phyloP scores from a whole-genome alignment of 208 protist species.

The Sergeia podlipaevii region DNA sequence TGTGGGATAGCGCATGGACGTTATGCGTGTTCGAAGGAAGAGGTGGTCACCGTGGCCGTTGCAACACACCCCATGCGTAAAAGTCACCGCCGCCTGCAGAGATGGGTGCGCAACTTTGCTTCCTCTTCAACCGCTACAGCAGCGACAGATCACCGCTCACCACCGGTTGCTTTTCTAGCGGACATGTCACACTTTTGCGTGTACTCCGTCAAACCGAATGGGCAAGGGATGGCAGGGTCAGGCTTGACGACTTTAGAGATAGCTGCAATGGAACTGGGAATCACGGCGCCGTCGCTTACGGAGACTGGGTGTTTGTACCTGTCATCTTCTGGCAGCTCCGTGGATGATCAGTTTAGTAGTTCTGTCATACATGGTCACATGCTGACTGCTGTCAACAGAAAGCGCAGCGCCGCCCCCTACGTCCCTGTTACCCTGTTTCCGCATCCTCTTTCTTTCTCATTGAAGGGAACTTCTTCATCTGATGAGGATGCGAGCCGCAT shows the following conservation, averaged over 20 bases:
- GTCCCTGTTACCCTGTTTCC: constrained; percentile 6
- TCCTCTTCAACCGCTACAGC: not conserved
- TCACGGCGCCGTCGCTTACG: no score
- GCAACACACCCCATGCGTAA: constrained; percentile 25
- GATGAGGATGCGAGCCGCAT: no score
- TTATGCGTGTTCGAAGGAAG: not conserved
- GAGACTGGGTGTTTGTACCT: no score
- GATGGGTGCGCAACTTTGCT: constrained; percentile 35
- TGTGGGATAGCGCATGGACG: not conserved
- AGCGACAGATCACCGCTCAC: constrained; percentile 1
- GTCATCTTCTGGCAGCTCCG: no score
- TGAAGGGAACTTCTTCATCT: no score
- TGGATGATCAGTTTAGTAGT: no score
- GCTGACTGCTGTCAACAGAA: constrained; percentile 23
- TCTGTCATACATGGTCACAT: constrained; percentile 54
- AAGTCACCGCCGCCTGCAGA: constrained; percentile 57
- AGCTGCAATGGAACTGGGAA: no score
- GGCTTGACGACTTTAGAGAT: not conserved
- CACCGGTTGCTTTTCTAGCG: constrained; percentile 17
- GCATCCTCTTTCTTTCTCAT: not conserved
- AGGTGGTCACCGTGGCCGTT: constrained; percentile 19
- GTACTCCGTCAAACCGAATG: constrained; percentile 19
- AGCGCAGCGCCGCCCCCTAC: not conserved
- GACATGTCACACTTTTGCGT: constrained; percentile 45
- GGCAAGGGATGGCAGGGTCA: not conserved